Base-by-base conservation (phyloP, 805 yeast species). In the Priceomyces fermenticarens region DNA sequence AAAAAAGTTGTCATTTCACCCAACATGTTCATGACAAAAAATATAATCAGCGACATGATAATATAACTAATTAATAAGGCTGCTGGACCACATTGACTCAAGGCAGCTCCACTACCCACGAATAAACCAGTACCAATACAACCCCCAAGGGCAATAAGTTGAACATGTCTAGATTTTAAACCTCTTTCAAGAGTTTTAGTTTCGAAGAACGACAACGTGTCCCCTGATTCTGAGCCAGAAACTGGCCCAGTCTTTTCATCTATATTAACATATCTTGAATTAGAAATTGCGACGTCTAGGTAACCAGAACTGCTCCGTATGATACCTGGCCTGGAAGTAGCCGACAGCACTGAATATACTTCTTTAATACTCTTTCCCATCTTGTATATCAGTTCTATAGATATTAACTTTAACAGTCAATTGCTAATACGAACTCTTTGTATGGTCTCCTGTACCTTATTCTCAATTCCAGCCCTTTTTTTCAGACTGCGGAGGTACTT, bases 101-200 rank as follows among this genome's bases (percentile, higher is more conserved):
- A 64, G 1, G 85, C 78, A 32, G 72, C 61, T 40, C 86, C 87
- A 2, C 84, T 73, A 43, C 85, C 86, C 40, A 83, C 75, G 46
- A 83, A 80, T 42, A 81, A 60, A 55, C 86, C 85, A 2, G 85
- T 79, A 43, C 85, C 96, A 44, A 87, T 83, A 38, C 91, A 83
- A 40, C 93, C 89, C 43, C 93, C 93, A 41, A 88, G 71, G 30
- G 95, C 88, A 53, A 87, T 83, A 80, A 85, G 78, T 45, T 80
- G 75, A 45, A 83, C 77, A 49, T 83, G 89, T 55, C 71, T 62
- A 33, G 64, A 48, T 47, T 65, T 65, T 51, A 69, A 62, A 10
- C 67, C 59, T 43, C 71, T 52, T 40, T 68, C 68, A 51, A 68
- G 60, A 4, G 65, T 48, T 11, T 50, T 46, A 17, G 51, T 49